Evolutionary conservation across 768 basidiomycete genomes (phyloP), one percentile per base, ranked within the genome.

Genomic region (Holtermannia corniformis): DNA sequence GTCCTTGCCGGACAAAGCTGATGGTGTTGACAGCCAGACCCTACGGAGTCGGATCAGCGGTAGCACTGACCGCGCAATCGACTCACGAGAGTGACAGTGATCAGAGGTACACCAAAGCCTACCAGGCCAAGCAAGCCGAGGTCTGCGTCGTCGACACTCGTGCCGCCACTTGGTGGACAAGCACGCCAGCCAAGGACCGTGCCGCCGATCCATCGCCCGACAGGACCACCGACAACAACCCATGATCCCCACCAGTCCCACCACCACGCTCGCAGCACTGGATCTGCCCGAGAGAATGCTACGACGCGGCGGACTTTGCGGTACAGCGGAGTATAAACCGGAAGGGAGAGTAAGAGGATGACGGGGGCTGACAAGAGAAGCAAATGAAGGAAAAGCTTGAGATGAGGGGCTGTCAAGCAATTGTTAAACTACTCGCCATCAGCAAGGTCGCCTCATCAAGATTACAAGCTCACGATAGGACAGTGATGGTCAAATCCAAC

Each of bases 401-500:
- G 62, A 41, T 65, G 46, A 2, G 65, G 51, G 19, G 65, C 56
- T 16, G 70, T 70, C 25, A 73, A 58, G 57, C 72, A 73, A 47
- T 70, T 72, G 7, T 67, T 67, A 47, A 70, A 66, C 59, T 62
- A n/a, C n/a, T n/a, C n/a, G 50, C 5, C 12, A 21, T 16, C 12
- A 52, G 14, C 32, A 21, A n/a, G 16, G n/a, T 24, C 10, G 3
- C n/a, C n/a, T n/a, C n/a, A n/a, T 42, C 41, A 42, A 37, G 13
- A 48, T 23, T 2, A 49, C n/a, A 57, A n/a, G n/a, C 65, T 54
- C 20, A 67, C 65, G 44, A 64, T 68, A 14, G 66, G 62, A 57
- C 73, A 75, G 60, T 71, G 70, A 51, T 75, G 74, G 58, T 75
- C 74, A 49, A 72, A 74, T 4, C 66, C 70, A 0, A 57, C 52